These are phyloP conservation scores for Mucor plumbeus DNA, from an alignment of 371 early-diverging fungal genomes.

Conservation along the genomic window DNA sequence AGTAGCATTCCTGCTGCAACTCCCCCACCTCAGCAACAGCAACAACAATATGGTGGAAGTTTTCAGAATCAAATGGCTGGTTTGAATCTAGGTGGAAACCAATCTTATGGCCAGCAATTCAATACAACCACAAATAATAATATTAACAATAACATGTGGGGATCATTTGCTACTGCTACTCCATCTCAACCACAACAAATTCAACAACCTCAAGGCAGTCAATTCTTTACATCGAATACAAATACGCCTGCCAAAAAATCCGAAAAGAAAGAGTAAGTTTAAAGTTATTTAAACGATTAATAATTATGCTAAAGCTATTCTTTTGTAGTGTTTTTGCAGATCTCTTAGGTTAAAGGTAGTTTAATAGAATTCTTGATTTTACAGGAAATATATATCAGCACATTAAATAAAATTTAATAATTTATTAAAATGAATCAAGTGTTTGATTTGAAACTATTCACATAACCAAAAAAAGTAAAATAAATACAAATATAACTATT, in stretches of 20 bases:
- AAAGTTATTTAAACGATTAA: background rate
- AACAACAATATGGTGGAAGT: slow-evolving; percentile 19
- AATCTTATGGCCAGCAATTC: slow-evolving; percentile 17
- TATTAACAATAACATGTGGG: slow-evolving; percentile 18
- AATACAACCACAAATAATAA: background rate
- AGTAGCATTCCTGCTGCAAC: slow-evolving; percentile 32
- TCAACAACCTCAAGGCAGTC: slow-evolving; percentile 46
- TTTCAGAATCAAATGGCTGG: slow-evolving; percentile 47
- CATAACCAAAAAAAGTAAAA: background rate
- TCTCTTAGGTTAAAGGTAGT: slow-evolving; percentile 37
- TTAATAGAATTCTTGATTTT: background rate
- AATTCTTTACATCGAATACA: slow-evolving; percentile 39
- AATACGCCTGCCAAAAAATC: slow-evolving; percentile 22
- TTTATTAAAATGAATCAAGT: background rate
- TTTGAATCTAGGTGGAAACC: slow-evolving; percentile 31
- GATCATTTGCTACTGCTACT: slow-evolving; percentile 26
- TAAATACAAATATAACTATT: too few species aligned
- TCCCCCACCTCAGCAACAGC: slow-evolving; percentile 14
- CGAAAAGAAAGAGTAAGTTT: slow-evolving; percentile 36
- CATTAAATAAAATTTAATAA: background rate
- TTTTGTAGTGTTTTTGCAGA: slow-evolving; percentile 50
- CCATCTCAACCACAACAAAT: slow-evolving; percentile 18
- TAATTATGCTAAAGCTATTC: slow-evolving; percentile 1
- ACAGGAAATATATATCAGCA: background rate
- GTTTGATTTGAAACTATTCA: background rate